phyloP scores from a whole-genome alignment of 2,329 filamentous ascomycete species.

The Bipolaris zeicola region DNA sequence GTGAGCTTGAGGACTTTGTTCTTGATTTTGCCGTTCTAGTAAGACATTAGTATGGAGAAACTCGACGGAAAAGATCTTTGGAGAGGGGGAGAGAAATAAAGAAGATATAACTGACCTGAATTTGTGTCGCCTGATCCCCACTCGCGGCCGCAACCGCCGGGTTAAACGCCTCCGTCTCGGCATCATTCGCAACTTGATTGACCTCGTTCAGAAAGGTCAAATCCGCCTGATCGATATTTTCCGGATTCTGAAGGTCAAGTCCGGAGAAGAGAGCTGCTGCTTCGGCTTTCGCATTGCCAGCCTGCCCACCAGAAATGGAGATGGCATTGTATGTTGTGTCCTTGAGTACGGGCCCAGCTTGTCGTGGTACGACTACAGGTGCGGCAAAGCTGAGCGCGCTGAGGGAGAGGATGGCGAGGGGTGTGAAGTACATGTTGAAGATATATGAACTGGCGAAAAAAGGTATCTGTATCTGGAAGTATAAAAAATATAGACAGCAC shows the following conservation, averaged over 20 bases:
- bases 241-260: conserved; percentile 54
- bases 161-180: conserved; percentile 62
- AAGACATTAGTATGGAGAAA: conserved; percentile 1
- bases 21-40: conserved; percentile 62
- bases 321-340: conserved; percentile 50
- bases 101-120: conserved; percentile 35
- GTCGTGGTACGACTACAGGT: conserved; percentile 29
- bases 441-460: neutral
- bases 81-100: neutral
- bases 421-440: conserved; percentile 39
- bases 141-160: conserved; percentile 58
- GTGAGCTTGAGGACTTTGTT: conserved; percentile 66
- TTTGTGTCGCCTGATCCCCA: conserved; percentile 51
- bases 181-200: conserved; percentile 59
- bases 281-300: conserved; percentile 60
- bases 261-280: conserved; percentile 62
- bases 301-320: conserved; percentile 58
- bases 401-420: conserved; percentile 34
- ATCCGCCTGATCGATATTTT: conserved; percentile 55
- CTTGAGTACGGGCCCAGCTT: conserved; percentile 32
- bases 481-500: conserved; percentile 28
- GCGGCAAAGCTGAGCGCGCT: conserved; percentile 33
- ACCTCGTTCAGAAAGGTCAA: conserved; percentile 59
- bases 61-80: neutral
- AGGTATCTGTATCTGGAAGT: neutral